Conservation (phyloP, 1,284 basidiomycete species). For the Cutaneotrichosporon sp. region DNA sequence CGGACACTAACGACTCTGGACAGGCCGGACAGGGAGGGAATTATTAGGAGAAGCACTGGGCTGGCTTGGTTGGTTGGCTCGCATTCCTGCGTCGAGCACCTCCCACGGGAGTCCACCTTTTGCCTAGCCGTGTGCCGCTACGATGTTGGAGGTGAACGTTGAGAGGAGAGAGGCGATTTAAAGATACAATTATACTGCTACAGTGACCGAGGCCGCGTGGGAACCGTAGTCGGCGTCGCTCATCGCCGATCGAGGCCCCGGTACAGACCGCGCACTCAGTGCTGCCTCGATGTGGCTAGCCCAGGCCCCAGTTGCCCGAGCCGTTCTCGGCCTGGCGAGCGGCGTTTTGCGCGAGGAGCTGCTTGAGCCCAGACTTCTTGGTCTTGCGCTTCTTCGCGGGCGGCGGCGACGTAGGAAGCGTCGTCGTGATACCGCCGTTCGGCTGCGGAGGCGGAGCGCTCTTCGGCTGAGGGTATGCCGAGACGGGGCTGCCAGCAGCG, state of each 20-base stretch:
- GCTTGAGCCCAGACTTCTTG: slow-evolving; percentile 48
- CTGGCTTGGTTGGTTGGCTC: background rate
- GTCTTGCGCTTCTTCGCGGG: slow-evolving; percentile 41
- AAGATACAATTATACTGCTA: background rate
- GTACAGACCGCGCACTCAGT: background rate
- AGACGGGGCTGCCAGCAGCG: background rate
- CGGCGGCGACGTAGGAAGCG: slow-evolving; percentile 14
- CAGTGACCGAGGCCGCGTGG: background rate
- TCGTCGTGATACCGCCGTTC: slow-evolving; percentile 10
- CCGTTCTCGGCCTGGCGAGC: slow-evolving; percentile 35
- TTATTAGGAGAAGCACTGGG: background rate
- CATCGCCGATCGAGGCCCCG: background rate
- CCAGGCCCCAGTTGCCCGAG: slow-evolving; percentile 38
- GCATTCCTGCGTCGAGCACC: background rate
- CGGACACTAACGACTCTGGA: background rate
- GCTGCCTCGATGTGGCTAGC: slow-evolving; percentile 9
- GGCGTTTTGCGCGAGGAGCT: slow-evolving; percentile 50
- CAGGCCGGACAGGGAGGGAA: background rate
- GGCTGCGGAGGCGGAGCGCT: slow-evolving; percentile 18
- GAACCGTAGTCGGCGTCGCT: background rate
- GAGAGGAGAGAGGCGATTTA: background rate
- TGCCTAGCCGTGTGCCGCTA: background rate
- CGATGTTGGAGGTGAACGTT: background rate
- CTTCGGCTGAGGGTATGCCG: slow-evolving; percentile 42
- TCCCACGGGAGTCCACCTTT: background rate